These are phyloP conservation scores for Erythrophleum fordii DNA, from an alignment of 306 rosid species.

Conservation along the genomic window DNA sequence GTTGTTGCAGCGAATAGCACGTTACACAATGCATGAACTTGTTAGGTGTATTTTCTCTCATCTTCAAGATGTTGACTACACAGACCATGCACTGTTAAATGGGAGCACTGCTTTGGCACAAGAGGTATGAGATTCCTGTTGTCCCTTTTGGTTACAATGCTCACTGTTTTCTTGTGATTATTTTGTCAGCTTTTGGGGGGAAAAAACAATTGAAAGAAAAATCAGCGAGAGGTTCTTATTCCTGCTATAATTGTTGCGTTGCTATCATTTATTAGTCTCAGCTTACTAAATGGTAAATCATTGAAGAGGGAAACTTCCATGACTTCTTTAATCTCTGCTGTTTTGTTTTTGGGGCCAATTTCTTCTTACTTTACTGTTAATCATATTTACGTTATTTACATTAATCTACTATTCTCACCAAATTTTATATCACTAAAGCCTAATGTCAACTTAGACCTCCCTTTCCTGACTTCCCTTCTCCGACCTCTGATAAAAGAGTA, in stretches of 20 bases:
- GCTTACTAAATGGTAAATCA: constrained; percentile 26
- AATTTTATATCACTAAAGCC: background rate
- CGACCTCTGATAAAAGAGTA: constrained; percentile 16
- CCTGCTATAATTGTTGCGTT: constrained; percentile 1
- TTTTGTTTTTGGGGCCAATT: background rate
- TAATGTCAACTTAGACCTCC: constrained; percentile 19
- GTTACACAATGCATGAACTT: constrained; percentile 94
- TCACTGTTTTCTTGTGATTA: constrained; percentile 6
- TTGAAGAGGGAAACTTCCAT: constrained; percentile 6
- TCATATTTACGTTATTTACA: constrained; percentile 17
- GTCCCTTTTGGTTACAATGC: constrained; percentile 27
- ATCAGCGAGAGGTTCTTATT: constrained; percentile 20
- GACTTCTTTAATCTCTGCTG: constrained; percentile 13
- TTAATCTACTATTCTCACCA: background rate
- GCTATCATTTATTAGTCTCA: constrained; percentile 5
- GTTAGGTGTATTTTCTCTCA: constrained; percentile 88
- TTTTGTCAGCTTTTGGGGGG: constrained; percentile 18
- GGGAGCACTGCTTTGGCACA: constrained; percentile 49
- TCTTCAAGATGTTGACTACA: constrained; percentile 75
- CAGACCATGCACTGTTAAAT: constrained; percentile 55
- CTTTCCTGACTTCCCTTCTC: constrained; percentile 24
- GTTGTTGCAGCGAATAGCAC: constrained; percentile 94
- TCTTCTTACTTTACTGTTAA: constrained; percentile 16
- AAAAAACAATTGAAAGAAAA: constrained; percentile 4
- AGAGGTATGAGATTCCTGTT: constrained; percentile 55